Percentiles rank a stretch among this genome's conserved stretches.
Evolutionary conservation across 2,329 filamentous ascomycete species (phyloP).

Genomic region (Tolypocladium guangdongense): DNA sequence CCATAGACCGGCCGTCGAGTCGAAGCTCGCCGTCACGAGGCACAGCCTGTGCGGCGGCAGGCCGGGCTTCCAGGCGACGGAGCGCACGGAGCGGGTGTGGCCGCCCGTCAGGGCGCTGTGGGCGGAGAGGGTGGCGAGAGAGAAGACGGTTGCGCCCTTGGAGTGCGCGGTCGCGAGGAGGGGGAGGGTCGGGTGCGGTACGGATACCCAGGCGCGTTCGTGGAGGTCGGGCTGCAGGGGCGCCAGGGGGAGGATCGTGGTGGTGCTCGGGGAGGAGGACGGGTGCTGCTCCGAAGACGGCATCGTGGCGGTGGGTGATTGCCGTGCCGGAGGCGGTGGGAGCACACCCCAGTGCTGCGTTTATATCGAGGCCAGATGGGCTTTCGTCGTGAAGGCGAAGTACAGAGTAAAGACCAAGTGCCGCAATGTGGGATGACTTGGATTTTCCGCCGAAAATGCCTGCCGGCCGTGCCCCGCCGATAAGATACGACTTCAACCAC

Average conservation of each 20-base stretch:
- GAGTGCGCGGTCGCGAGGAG: conserved; percentile 82
- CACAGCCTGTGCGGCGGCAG: conserved; percentile 53
- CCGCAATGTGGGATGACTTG: not conserved
- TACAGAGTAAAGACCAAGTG: not conserved
- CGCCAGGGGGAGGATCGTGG: conserved; percentile 32
- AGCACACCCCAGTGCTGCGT: not conserved
- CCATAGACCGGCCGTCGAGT: conserved; percentile 83
- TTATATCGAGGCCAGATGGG: not conserved
- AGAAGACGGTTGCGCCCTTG: conserved; percentile 83
- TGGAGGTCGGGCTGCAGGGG: conserved; percentile 46
- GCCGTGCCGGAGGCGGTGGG: not conserved
- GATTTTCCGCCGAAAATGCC: not conserved
- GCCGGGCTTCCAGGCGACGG: conserved; percentile 77
- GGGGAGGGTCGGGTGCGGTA: conserved; percentile 77
- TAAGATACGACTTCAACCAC: not conserved
- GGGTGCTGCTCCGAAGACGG: not conserved
- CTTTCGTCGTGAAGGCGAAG: not conserved
- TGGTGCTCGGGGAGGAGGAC: not conserved
- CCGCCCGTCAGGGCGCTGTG: conserved; percentile 75
- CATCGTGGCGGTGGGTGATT: not conserved
- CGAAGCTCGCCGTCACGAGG: conserved; percentile 86
- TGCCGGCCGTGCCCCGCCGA: not conserved
- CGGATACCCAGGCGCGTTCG: conserved; percentile 73
- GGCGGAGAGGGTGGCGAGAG: conserved; percentile 66
- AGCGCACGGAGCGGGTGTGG: conserved; percentile 82